phyloP scores from a whole-genome alignment of 257 asterid species.

The Avicennia marina region DNA sequence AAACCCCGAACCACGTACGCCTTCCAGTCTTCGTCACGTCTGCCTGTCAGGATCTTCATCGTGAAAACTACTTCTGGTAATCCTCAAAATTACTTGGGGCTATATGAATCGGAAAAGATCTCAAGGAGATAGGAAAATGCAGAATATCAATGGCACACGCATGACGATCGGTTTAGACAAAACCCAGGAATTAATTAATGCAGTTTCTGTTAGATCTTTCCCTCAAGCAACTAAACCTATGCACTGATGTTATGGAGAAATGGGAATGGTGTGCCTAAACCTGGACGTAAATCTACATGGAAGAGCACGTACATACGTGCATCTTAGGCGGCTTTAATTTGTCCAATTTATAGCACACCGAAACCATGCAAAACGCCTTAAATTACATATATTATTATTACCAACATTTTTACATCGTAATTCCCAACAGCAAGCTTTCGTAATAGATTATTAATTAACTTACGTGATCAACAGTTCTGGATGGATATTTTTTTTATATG shows the following conservation, averaged over 20 bases:
- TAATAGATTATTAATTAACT: too few species aligned
- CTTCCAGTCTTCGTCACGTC: conserved; percentile 7
- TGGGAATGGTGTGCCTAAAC: neutral
- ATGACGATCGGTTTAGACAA: too few species aligned
- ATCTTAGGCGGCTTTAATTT: neutral
- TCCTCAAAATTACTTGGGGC: too few species aligned
- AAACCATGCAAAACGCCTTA: conserved; percentile 6
- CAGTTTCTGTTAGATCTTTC: neutral
- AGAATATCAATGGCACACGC: too few species aligned
- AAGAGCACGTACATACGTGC: neutral
- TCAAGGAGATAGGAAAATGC: neutral
- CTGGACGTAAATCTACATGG: conserved; percentile 9
- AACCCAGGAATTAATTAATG: too few species aligned
- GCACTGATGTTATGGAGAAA: neutral
- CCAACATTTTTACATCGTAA: too few species aligned
- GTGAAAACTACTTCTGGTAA: neutral
- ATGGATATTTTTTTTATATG: too few species aligned
- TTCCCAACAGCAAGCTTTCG: too few species aligned
- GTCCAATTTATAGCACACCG: conserved; percentile 14
- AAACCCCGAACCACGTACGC: conserved; percentile 12
- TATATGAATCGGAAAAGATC: too few species aligned
- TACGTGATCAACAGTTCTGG: too few species aligned
- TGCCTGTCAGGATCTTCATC: conserved; percentile 5
- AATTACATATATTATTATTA: too few species aligned
- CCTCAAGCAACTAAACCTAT: neutral